phyloP scores from a whole-genome alignment of 2,329 filamentous ascomycete genomes.

The Fusarium sp. region DNA sequence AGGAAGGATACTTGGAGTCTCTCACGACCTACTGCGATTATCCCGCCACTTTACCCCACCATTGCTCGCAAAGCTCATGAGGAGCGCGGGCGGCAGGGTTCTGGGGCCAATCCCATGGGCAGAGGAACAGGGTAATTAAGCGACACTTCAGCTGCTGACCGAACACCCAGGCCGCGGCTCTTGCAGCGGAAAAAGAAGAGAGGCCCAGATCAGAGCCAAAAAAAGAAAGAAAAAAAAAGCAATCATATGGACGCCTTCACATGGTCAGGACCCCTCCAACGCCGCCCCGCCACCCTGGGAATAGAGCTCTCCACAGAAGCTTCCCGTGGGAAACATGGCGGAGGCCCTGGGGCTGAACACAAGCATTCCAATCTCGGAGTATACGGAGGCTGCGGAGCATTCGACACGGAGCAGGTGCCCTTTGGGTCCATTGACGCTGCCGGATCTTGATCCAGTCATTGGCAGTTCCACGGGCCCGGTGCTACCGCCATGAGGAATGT shows the following conservation, averaged over 20 bases:
- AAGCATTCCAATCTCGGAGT: neutral
- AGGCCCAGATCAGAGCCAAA: slow-evolving; percentile 2
- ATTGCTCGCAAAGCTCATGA: slow-evolving; percentile 3
- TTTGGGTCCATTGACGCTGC: slow-evolving; percentile 20
- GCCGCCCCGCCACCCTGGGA: slow-evolving; percentile 5
- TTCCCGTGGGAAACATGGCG: slow-evolving; percentile 13
- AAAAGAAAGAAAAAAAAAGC: no score
- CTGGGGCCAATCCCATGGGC: neutral
- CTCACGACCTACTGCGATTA: neutral
- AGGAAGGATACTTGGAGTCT: neutral
- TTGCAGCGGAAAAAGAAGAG: neutral
- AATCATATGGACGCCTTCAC: neutral
- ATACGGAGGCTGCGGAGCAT: slow-evolving; percentile 13
- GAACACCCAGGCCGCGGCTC: neutral
- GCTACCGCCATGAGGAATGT: slow-evolving; percentile 22
- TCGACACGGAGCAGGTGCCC: slow-evolving; percentile 8
- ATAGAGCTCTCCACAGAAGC: slow-evolving; percentile 25
- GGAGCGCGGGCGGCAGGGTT: neutral
- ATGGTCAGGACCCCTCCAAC: slow-evolving; percentile 11
- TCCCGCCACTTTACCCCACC: slow-evolving; percentile 1
- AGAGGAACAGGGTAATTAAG: neutral
- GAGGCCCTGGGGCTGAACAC: slow-evolving; percentile 2
- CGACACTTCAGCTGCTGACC: slow-evolving; percentile 1
- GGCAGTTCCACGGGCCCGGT: slow-evolving; percentile 22
- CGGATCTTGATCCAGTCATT: slow-evolving; percentile 28